These are phyloP conservation scores for Emmonsia crescens DNA, from an alignment of 2,329 filamentous ascomycete genomes.

Conservation along the genomic window DNA sequence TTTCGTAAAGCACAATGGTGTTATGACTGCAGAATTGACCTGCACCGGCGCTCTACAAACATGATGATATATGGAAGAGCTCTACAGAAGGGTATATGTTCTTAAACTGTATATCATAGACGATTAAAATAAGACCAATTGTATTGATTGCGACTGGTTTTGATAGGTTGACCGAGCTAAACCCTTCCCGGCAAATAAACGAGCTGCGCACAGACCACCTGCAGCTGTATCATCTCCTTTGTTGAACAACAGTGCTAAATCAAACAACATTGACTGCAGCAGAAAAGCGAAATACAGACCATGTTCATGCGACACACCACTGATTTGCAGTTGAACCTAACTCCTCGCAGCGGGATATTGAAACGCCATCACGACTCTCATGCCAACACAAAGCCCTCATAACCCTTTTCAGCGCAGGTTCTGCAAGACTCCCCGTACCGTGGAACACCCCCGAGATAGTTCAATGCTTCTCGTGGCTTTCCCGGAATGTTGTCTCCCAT, in stretches of 20 bases:
- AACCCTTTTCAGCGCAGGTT: neutral
- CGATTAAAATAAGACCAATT: neutral
- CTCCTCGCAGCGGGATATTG: neutral
- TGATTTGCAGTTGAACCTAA: neutral
- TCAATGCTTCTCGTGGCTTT: conserved; percentile 44
- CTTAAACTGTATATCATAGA: neutral
- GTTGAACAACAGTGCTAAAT: neutral
- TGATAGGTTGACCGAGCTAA: neutral
- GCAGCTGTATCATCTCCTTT: neutral
- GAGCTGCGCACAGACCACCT: neutral
- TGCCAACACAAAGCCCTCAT: neutral
- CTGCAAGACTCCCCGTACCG: neutral
- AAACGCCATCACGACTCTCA: neutral
- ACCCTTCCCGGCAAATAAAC: neutral
- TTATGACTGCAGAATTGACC: neutral
- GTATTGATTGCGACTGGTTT: too few species aligned
- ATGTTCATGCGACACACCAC: neutral
- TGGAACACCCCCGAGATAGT: conserved; percentile 27
- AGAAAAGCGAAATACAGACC: neutral
- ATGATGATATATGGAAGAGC: neutral
- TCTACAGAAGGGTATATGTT: neutral
- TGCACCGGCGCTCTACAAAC: neutral
- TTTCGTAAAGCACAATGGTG: neutral
- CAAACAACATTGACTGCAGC: neutral
- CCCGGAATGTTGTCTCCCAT: conserved; percentile 47